Percentiles rank a stretch among this genome's conserved stretches.
These are phyloP conservation scores for Celoporthe dispersa DNA, from an alignment of 2,329 filamentous ascomycete genomes.

Conservation along the genomic window DNA sequence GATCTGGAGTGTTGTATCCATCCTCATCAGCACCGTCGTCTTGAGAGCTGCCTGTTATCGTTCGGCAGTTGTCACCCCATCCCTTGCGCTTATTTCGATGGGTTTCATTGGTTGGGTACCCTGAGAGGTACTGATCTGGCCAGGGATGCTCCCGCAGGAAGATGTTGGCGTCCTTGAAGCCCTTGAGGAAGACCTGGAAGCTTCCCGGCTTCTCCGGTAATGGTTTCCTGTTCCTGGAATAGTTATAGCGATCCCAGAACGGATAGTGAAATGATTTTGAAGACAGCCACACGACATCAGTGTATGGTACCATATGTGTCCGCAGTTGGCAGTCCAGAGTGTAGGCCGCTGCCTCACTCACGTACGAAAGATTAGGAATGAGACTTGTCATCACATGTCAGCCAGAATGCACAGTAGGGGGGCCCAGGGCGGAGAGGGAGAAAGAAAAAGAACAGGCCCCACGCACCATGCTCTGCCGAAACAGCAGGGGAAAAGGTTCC, in stretches of 20 bases:
- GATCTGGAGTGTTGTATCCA: conserved; percentile 39
- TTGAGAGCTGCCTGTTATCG: conserved; percentile 54
- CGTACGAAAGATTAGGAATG: conserved; percentile 96
- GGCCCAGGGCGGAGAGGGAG: too few relatives aligned
- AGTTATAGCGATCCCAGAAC: conserved; percentile 91
- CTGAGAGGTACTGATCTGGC: conserved; percentile 83
- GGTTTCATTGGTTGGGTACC: conserved; percentile 70
- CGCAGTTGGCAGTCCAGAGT: conserved; percentile 88
- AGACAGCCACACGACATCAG: conserved; percentile 89
- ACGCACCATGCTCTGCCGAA: conserved; percentile 86
- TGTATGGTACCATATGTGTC: conserved; percentile 94
- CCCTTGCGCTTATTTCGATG: conserved; percentile 70
- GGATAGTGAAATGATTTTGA: conserved; percentile 99
- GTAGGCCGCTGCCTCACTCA: conserved; percentile 96
- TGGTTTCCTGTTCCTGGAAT: conserved; percentile 83
- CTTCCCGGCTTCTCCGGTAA: conserved; percentile 91
- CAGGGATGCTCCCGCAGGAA: conserved; percentile 95
- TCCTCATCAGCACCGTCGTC: conserved; percentile 62
- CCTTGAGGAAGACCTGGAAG: conserved; percentile 96
- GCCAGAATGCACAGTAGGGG: background rate
- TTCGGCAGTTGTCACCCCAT: conserved; percentile 85
- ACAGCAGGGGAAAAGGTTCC: conserved; percentile 95
- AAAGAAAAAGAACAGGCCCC: background rate
- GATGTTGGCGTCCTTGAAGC: conserved; percentile 95
- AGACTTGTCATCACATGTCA: conserved; percentile 53